These are phyloP conservation scores for Proliferodiscus dingleyae DNA, from an alignment of 2,329 filamentous ascomycete species.

Conservation along the genomic window DNA sequence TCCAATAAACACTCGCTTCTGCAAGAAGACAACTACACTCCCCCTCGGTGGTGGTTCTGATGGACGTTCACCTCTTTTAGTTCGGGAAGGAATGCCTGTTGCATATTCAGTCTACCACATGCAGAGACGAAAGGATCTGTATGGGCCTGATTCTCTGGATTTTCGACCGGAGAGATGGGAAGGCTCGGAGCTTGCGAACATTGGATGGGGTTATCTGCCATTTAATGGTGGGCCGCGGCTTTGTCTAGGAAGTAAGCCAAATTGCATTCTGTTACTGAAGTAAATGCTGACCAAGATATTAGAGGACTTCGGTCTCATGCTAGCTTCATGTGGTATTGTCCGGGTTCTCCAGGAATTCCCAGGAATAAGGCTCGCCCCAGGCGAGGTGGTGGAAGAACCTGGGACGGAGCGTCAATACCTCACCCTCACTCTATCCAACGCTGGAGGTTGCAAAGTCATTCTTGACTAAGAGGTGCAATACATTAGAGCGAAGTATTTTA, in stretches of 20 bases:
- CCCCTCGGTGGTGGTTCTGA: constrained; percentile 29
- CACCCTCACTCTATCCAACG: constrained; percentile 15
- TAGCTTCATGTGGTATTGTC: constrained; percentile 16
- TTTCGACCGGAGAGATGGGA: constrained; percentile 32
- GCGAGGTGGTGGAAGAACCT: constrained; percentile 10
- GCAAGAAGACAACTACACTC: constrained; percentile 16
- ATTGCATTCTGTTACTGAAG: constrained; percentile 2
- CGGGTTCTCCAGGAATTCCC: constrained; percentile 16
- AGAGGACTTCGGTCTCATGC: constrained; percentile 19
- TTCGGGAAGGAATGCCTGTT: constrained; percentile 21
- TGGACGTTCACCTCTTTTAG: constrained; percentile 23
- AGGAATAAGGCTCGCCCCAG: constrained; percentile 9
- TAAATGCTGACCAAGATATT: constrained; percentile 5
- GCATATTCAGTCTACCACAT: constrained; percentile 24
- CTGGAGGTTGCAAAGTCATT: constrained; percentile 17
- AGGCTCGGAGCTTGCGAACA: constrained; percentile 35
- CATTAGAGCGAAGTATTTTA: background rate
- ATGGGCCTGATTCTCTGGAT: constrained; percentile 30
- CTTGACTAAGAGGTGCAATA: constrained; percentile 4
- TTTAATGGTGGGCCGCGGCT: constrained; percentile 31
- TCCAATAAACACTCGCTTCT: constrained; percentile 14
- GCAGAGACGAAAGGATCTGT: constrained; percentile 28
- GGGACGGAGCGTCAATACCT: constrained; percentile 16
- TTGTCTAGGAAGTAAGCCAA: constrained; percentile 30
- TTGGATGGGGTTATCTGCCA: constrained; percentile 28